These are phyloP conservation scores for Monsonia emarginata DNA, from an alignment of 441 rosid species.

Conservation along the genomic window DNA sequence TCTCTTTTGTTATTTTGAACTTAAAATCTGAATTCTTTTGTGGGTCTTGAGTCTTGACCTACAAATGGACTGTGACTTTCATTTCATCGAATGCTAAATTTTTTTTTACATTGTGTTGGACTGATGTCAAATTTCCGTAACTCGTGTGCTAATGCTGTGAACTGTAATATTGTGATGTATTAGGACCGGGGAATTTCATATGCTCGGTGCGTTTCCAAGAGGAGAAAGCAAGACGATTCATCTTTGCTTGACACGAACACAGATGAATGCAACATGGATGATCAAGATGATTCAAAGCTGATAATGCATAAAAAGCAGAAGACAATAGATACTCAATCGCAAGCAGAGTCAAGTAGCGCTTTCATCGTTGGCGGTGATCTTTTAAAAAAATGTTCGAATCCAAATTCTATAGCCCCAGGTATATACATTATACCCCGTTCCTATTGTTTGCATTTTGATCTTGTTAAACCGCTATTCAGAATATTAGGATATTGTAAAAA, in stretches of 20 bases:
- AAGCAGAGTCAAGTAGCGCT: slow-evolving; percentile 17
- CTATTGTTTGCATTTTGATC: neutral
- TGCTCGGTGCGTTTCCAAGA: slow-evolving; percentile 26
- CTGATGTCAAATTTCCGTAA: neutral
- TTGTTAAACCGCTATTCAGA: neutral
- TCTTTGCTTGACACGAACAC: neutral
- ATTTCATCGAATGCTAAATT: too few species aligned
- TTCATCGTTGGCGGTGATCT: slow-evolving; percentile 6
- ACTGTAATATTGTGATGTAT: slow-evolving; percentile 13
- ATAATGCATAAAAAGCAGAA: slow-evolving; percentile 21
- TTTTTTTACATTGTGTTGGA: too few species aligned
- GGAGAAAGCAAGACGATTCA: slow-evolving; percentile 27
- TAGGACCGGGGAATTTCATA: slow-evolving; percentile 49
- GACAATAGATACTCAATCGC: slow-evolving; percentile 20
- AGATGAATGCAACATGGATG: slow-evolving; percentile 15
- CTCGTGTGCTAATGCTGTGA: neutral
- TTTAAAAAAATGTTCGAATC: slow-evolving; percentile 13
- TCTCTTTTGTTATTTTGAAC: too few species aligned
- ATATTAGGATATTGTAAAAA: neutral
- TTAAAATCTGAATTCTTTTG: too few species aligned
- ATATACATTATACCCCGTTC: slow-evolving; percentile 3
- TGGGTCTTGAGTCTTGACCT: too few species aligned
- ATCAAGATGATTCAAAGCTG: slow-evolving; percentile 16
- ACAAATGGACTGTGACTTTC: too few species aligned
- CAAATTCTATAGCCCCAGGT: slow-evolving; percentile 26